Evolutionary conservation across 768 basidiomycete genomes (phyloP).

Genomic region (Baorangia bicolor): DNA sequence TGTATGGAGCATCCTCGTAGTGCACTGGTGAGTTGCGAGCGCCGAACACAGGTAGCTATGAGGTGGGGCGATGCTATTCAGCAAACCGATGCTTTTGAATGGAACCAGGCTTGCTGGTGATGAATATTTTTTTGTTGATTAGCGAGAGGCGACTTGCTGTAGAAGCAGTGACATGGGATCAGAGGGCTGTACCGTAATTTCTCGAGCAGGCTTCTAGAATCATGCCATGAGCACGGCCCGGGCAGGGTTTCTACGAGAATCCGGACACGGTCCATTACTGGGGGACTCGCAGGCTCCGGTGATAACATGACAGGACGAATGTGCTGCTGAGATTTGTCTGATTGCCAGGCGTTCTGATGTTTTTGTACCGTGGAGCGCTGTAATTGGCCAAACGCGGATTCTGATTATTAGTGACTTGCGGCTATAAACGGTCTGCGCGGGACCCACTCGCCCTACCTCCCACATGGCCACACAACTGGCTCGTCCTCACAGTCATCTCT

Average conservation of each 20-base stretch:
- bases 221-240: not conserved
- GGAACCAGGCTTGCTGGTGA: not conserved
- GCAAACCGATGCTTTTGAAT: constrained; percentile 2
- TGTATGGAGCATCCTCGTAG: constrained; percentile 7
- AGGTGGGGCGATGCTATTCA: not conserved
- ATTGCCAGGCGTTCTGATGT: not conserved
- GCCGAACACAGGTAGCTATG: constrained; percentile 5
- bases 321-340: not conserved
- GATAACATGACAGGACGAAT: too few relatives aligned
- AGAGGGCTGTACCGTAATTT: constrained; percentile 5
- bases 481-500: constrained; percentile 52
- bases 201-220: not conserved
- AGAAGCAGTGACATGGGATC: not conserved
- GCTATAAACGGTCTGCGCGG: not conserved
- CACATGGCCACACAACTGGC: constrained; percentile 51
- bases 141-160: constrained; percentile 12
- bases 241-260: not conserved
- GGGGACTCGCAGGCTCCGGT: not conserved
- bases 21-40: not conserved
- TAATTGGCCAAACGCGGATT: not conserved
- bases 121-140: not conserved
- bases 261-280: not conserved
- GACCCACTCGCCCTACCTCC: not conserved
- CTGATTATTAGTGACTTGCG: too few relatives aligned
- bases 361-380: not conserved